These are phyloP conservation scores for Crassisporium funariophilum DNA, from an alignment of 768 basidiomycete species.

Conservation along the genomic window DNA sequence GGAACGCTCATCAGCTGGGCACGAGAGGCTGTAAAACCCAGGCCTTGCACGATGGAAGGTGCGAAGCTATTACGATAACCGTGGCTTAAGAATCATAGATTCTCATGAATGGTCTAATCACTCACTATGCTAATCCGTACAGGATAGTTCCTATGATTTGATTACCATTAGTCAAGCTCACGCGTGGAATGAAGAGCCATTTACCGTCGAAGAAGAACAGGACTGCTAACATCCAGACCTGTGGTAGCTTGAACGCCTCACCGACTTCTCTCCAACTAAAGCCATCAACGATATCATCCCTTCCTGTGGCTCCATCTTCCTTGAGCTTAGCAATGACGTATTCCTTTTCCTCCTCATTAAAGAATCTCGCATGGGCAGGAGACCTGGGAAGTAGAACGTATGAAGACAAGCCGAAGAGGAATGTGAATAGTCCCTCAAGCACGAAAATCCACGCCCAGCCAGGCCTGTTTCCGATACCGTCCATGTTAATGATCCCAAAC, in stretches of 20 bases:
- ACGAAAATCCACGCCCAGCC: constrained; percentile 77
- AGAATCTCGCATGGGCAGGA: constrained; percentile 46
- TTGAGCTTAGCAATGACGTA: constrained; percentile 44
- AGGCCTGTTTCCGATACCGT: constrained; percentile 51
- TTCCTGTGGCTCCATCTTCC: constrained; percentile 41
- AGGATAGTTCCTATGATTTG: constrained; percentile 40
- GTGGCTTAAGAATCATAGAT: not conserved
- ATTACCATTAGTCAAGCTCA: not conserved
- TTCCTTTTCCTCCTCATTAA: constrained; percentile 49
- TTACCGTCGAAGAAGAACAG: constrained; percentile 56
- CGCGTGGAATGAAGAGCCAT: constrained; percentile 4
- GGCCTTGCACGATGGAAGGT: constrained; percentile 67
- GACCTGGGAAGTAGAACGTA: constrained; percentile 47
- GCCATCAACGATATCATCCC: constrained; percentile 36
- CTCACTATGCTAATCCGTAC: constrained; percentile 52
- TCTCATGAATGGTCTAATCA: constrained; percentile 11
- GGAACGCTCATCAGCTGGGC: constrained; percentile 68
- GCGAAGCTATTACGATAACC: constrained; percentile 49
- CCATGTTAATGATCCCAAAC: constrained; percentile 63
- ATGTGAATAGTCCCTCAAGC: constrained; percentile 66
- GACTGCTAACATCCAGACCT: constrained; percentile 53
- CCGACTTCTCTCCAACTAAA: constrained; percentile 63
- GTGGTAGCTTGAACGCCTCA: constrained; percentile 50
- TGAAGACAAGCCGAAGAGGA: constrained; percentile 52
- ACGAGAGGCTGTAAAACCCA: constrained; percentile 55